Percentiles rank a stretch among this genome's conserved stretches.
phyloP scores from a whole-genome alignment of 2,329 filamentous ascomycete genomes.

The Diplodia intermedia region DNA sequence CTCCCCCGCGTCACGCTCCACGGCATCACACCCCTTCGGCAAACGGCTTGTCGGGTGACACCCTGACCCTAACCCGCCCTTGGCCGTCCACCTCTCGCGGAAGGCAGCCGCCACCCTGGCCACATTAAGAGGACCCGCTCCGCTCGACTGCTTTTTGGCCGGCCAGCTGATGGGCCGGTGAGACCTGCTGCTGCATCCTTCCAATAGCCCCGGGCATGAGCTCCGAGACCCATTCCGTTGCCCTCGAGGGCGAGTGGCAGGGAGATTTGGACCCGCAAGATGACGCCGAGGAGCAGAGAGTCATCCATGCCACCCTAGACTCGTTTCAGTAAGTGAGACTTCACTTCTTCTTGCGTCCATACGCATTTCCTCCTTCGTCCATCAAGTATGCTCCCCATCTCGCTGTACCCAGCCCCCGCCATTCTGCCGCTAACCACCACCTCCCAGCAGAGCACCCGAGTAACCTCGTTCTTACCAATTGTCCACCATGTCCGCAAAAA shows the following conservation, averaged over 20 bases:
- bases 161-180: slow-evolving; percentile 10
- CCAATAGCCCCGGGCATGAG: not conserved
- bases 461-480: not conserved
- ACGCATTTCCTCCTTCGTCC: not conserved
- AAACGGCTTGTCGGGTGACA: slow-evolving; percentile 13
- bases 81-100: not conserved
- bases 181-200: slow-evolving; percentile 19
- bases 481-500: slow-evolving; percentile 45
- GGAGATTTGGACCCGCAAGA: slow-evolving; percentile 70
- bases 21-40: not conserved
- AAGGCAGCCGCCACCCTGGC: not conserved
- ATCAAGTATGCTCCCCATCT: not conserved
- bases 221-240: slow-evolving; percentile 21
- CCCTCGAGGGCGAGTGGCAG: slow-evolving; percentile 55
- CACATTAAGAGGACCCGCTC: not conserved
- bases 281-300: slow-evolving; percentile 80
- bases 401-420: too few relatives aligned
- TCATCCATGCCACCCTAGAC: slow-evolving; percentile 82
- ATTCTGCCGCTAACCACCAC: not conserved
- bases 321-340: slow-evolving; percentile 76
- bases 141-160: slow-evolving; percentile 7
- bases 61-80: not conserved
- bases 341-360: not conserved
- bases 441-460: not conserved
- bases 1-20: slow-evolving; percentile 13